Conservation (phyloP, 495 filamentous ascomycete species). For the Neurospora sp. region DNA sequence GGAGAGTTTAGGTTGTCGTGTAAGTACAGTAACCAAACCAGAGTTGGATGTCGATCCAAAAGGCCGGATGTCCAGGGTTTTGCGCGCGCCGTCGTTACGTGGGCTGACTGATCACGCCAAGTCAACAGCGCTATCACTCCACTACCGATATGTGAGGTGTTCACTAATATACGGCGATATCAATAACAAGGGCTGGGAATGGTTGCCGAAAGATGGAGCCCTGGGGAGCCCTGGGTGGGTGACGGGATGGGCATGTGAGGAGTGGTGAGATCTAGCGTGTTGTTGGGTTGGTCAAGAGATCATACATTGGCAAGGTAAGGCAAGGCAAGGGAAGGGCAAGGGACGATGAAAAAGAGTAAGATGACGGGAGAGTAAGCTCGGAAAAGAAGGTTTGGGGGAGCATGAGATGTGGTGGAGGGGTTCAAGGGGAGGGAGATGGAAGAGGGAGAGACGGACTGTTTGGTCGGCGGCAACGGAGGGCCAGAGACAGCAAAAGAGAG, state of each 20-base stretch:
- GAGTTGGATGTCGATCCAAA: not conserved
- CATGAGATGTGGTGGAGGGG: not conserved
- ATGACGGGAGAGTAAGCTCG: not conserved
- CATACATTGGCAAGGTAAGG: not conserved
- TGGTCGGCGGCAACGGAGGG: not conserved
- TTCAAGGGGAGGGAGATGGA: not conserved
- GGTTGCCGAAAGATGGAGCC: not conserved
- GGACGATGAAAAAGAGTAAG: not conserved
- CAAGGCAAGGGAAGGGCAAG: not conserved
- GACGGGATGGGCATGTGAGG: not conserved
- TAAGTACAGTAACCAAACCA: not conserved
- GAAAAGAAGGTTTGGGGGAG: not conserved
- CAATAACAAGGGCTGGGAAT: not conserved
- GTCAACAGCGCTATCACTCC: not conserved
- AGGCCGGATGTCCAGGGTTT: not conserved
- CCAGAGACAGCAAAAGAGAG: not conserved
- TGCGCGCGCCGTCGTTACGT: not conserved
- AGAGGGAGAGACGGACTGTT: not conserved
- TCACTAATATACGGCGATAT: not conserved
- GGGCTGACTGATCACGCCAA: not conserved
- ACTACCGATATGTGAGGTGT: not conserved
- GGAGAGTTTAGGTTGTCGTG: not conserved
- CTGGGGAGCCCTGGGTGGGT: not conserved
- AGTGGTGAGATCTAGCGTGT: not conserved
- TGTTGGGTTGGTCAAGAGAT: not conserved